Base-by-base conservation (phyloP, 352 stramenopile species). In the Pythium folliculosum region DNA sequence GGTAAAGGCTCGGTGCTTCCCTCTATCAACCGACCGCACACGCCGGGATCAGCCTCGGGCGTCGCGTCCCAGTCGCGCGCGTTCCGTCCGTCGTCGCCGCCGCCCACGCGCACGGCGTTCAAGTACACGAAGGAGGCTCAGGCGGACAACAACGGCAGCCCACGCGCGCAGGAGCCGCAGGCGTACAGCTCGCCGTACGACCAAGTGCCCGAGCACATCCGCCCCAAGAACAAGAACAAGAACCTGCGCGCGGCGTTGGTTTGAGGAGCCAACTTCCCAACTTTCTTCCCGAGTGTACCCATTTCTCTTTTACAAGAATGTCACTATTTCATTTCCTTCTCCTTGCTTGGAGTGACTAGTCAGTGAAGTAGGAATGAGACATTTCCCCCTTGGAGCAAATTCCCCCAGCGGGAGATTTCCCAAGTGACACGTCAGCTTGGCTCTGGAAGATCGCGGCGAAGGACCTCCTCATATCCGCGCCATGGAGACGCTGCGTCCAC, bases 111-210 rank as follows among this genome's bases (percentile, higher is more conserved):
- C 14, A 89, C 81, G 3, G 81, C 79, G 10, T 94, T 94, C 65
- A 91, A 91, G 50, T 90, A 83, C 65, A 88, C 82, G 0, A 89
- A 89, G 32, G 82, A 91, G 47, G 76, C 77, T 0, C 75, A 86
- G 52, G 70, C 87, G 38, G 57, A 65, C 27, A 48, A 38, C 38
- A 53, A 49, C 30, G 37, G 17, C n/a, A 57, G 63, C 21, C 37
- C 38, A 17, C 16, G 48, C 21, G 9, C 37, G 27, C 37, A 63
- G 3, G 60, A 51, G 22, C 81, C 81, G 3, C 78, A 90, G 60
- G 68, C 76, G 21, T 94, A 91, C 58, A 81, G 75, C 47, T 94
- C 84, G 2, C 83, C 84, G 16, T 94, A 94, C 48, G 86, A 92
- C 50, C 76, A 81, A 59, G 63, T 83, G 10, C 72, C 80, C 12